Conservation (phyloP, 495 filamentous ascomycete species). For the Astrothelium macrocarpum region DNA sequence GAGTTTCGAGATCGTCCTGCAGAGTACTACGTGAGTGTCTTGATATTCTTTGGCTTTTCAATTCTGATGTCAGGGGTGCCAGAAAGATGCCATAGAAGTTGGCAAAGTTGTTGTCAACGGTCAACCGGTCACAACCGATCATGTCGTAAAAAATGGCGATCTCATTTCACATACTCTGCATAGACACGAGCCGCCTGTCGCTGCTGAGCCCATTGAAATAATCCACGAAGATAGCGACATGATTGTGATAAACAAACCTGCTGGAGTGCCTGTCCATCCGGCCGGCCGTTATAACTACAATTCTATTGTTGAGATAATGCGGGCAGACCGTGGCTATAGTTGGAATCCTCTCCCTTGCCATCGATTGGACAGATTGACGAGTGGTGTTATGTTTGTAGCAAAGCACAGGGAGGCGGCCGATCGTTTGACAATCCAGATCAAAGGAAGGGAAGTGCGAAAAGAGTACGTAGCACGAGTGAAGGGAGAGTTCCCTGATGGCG, state of each 20-base stretch:
- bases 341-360: constrained; percentile 82
- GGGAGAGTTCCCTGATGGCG: constrained; percentile 70
- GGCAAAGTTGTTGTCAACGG: constrained; percentile 69
- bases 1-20: constrained; percentile 81
- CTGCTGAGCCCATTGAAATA: constrained; percentile 64
- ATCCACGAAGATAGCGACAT: constrained; percentile 86
- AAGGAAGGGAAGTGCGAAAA: constrained; percentile 69
- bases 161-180: constrained; percentile 88
- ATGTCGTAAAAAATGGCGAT: constrained; percentile 65
- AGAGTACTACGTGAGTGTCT: constrained; percentile 65
- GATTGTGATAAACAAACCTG: constrained; percentile 93
- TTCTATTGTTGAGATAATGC: constrained; percentile 85
- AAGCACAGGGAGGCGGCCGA: constrained; percentile 76
- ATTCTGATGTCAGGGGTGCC: constrained; percentile 18
- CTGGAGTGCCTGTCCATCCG: constrained; percentile 88
- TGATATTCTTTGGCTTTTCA: neutral
- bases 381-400: constrained; percentile 94
- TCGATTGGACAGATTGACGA: constrained; percentile 85
- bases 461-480: constrained; percentile 90
- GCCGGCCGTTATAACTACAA: constrained; percentile 95
- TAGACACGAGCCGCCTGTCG: constrained; percentile 90
- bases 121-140: constrained; percentile 47
- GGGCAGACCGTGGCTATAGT: constrained; percentile 56
- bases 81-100: constrained; percentile 68
- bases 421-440: constrained; percentile 58